These are phyloP conservation scores for Akanthomyces lecanii DNA, from an alignment of 2,329 filamentous ascomycete species.

Conservation along the genomic window DNA sequence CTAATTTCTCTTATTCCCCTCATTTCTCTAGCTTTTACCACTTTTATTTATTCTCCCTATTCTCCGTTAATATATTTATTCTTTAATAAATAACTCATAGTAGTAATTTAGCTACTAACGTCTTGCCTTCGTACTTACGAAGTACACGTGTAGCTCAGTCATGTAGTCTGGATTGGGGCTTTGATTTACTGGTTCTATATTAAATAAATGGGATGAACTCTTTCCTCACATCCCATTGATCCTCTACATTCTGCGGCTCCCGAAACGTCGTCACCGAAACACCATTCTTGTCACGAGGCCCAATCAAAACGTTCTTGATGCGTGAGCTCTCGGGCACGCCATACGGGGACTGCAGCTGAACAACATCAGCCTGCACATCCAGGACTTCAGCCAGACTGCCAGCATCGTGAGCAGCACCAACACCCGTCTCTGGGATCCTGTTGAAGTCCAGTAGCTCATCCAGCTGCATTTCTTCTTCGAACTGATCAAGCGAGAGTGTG, in stretches of 20 bases:
- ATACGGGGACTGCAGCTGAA: slow-evolving; percentile 25
- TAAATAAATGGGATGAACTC: slow-evolving; percentile 23
- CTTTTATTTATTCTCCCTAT: too few species aligned
- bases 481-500: not conserved
- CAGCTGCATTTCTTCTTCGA: not conserved
- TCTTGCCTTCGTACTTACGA: too few species aligned
- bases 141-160: too few species aligned
- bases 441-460: not conserved
- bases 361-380: slow-evolving; percentile 14
- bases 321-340: slow-evolving; percentile 25
- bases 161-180: too few species aligned
- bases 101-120: too few species aligned
- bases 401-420: not conserved
- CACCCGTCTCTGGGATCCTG: not conserved
- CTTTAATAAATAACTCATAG: too few species aligned
- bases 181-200: not conserved
- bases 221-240: slow-evolving; percentile 28
- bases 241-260: slow-evolving; percentile 22
- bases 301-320: slow-evolving; percentile 30
- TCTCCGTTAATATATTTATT: too few species aligned
- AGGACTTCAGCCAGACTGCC: not conserved
- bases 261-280: slow-evolving; percentile 30
- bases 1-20: too few species aligned
- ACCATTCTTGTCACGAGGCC: slow-evolving; percentile 22
- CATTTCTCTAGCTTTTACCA: too few species aligned